A percentile compares a stretch with the other conserved stretches of the same genome.
Conservation (phyloP, 352 stramenopile genomes). For the Hyaloperonospora brassicae region DNA sequence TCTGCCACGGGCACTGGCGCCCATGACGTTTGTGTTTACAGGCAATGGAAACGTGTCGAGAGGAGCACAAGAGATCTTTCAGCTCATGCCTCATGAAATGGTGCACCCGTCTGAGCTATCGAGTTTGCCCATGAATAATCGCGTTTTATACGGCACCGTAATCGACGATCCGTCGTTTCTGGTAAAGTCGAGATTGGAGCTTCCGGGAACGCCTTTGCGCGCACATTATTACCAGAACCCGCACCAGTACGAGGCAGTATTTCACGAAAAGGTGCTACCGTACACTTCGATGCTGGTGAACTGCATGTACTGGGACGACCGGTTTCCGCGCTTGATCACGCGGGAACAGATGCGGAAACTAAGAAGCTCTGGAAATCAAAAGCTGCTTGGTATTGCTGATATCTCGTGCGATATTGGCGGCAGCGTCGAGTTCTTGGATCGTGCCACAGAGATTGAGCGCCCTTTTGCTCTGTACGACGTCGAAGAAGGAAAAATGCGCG, state of each 20-base stretch:
- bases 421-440: slow-evolving; percentile 91
- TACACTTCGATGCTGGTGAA: slow-evolving; percentile 92
- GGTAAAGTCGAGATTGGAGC: slow-evolving; percentile 42
- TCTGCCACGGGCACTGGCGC: slow-evolving; percentile 62
- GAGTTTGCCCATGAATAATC: slow-evolving; percentile 54
- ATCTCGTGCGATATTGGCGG: slow-evolving; percentile 94
- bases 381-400: slow-evolving; percentile 89
- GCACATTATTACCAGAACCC: slow-evolving; percentile 90
- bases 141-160: slow-evolving; percentile 70
- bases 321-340: slow-evolving; percentile 89
- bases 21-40: slow-evolving; percentile 91
- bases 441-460: slow-evolving; percentile 89
- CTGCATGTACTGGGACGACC: slow-evolving; percentile 95
- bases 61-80: slow-evolving; percentile 92
- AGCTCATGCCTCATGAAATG: slow-evolving; percentile 91
- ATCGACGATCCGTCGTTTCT: slow-evolving; percentile 65
- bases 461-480: slow-evolving; percentile 91
- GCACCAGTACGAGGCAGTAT: slow-evolving; percentile 84
- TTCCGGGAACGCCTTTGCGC: slow-evolving; percentile 20
- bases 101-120: slow-evolving; percentile 83
- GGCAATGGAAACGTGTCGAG: slow-evolving; percentile 91
- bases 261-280: slow-evolving; percentile 86
- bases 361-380: slow-evolving; percentile 49
- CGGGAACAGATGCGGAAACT: slow-evolving; percentile 84
- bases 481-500: slow-evolving; percentile 54